Evolutionary conservation across 2,329 filamentous ascomycete genomes (phyloP).

Genomic region (Pseudogymnoascus destructans): DNA sequence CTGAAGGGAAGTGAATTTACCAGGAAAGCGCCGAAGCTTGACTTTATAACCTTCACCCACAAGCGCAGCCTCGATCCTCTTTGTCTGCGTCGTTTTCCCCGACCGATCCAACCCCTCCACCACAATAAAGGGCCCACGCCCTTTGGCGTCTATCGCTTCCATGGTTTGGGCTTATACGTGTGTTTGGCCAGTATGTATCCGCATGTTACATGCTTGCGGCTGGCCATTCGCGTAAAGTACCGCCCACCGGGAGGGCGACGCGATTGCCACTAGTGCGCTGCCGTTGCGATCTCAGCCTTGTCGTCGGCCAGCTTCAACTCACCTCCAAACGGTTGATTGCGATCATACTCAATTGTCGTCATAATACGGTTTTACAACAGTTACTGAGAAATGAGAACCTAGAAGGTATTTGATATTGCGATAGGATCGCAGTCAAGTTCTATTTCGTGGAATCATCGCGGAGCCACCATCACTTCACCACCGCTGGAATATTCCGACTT

Average conservation of each 20-base stretch:
- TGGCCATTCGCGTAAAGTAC: slow-evolving; percentile 1
- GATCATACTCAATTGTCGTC: slow-evolving; percentile 1
- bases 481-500: neutral
- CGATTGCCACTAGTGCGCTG: slow-evolving; percentile 1
- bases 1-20: slow-evolving; percentile 28
- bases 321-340: neutral
- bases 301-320: slow-evolving; percentile 6
- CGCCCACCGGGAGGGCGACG: neutral
- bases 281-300: slow-evolving; percentile 6
- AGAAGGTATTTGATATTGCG: neutral
- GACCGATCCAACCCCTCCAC: slow-evolving; percentile 60
- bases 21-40: slow-evolving; percentile 52
- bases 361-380: neutral
- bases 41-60: slow-evolving; percentile 37
- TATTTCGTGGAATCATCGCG: neutral
- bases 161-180: slow-evolving; percentile 1
- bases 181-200: neutral
- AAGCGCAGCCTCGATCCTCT: slow-evolving; percentile 41
- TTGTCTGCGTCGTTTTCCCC: slow-evolving; percentile 61
- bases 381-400: neutral
- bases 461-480: neutral
- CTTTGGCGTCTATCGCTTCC: neutral
- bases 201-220: neutral
- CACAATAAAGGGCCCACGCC: slow-evolving; percentile 49
- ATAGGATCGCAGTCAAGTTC: neutral